Evolutionary conservation across 768 basidiomycete species (phyloP).

Genomic region (Tubosaeta brunneosetosa): DNA sequence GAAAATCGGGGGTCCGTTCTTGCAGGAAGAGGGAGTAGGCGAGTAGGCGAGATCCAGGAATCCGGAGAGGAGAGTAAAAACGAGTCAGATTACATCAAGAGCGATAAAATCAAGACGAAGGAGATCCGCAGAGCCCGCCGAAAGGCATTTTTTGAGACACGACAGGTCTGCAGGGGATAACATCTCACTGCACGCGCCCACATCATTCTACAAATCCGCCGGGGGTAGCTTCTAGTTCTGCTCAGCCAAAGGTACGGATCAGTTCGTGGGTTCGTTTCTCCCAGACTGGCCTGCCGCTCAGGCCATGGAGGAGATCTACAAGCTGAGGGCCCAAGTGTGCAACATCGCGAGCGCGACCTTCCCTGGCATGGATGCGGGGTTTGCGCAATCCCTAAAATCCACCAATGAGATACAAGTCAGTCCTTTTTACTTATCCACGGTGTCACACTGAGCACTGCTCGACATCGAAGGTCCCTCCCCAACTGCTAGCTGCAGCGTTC

Average conservation of each 20-base stretch:
- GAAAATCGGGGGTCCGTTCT: slow-evolving; percentile 93
- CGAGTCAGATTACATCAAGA: slow-evolving; percentile 42
- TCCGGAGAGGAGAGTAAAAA: slow-evolving; percentile 35
- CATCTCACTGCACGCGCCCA: slow-evolving; percentile 2
- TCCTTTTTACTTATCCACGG: background rate
- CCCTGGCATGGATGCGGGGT: slow-evolving; percentile 54
- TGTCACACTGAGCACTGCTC: slow-evolving; percentile 3
- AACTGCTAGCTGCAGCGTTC: slow-evolving; percentile 83
- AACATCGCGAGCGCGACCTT: slow-evolving; percentile 81
- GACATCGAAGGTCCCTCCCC: slow-evolving; percentile 81
- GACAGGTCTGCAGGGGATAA: slow-evolving; percentile 48
- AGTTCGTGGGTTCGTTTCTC: background rate
- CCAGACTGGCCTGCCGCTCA: slow-evolving; percentile 27
- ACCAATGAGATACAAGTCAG: slow-evolving; percentile 75
- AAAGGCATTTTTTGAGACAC: slow-evolving; percentile 77
- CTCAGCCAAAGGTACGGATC: slow-evolving; percentile 62
- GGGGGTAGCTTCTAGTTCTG: slow-evolving; percentile 82
- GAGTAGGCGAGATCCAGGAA: slow-evolving; percentile 42
- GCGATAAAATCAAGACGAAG: slow-evolving; percentile 45
- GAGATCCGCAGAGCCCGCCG: slow-evolving; percentile 58
- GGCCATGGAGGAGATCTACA: slow-evolving; percentile 99
- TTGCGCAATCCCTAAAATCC: slow-evolving; percentile 62
- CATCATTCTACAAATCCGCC: slow-evolving; percentile 82
- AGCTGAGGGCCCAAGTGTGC: slow-evolving; percentile 84
- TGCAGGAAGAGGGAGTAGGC: slow-evolving; percentile 84